phyloP scores from a whole-genome alignment of 805 yeast species.

The Saccharomycopsis fermentans region DNA sequence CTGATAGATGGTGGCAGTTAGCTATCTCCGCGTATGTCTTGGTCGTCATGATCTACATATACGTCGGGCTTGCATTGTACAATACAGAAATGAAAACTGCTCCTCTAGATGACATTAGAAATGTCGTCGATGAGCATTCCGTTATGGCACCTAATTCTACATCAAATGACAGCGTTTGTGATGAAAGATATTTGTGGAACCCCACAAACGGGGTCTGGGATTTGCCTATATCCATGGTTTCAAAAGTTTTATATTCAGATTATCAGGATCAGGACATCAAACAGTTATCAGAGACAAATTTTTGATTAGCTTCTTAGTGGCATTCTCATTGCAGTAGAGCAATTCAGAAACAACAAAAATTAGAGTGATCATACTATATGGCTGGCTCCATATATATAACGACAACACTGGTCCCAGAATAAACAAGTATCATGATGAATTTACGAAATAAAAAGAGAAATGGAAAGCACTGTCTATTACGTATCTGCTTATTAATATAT shows the following conservation, averaged over 20 bases:
- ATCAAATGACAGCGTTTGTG: slow-evolving; percentile 9
- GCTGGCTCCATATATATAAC: no score
- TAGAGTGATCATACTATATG: no score
- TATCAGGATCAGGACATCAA: slow-evolving; percentile 7
- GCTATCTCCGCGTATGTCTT: slow-evolving; percentile 65
- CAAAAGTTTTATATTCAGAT: slow-evolving; percentile 44
- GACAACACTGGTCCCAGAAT: no score
- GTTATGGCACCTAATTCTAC: slow-evolving; percentile 28
- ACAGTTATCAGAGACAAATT: background rate
- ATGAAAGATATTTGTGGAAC: slow-evolving; percentile 34
- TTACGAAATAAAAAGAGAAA: no score
- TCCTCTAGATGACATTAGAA: slow-evolving; percentile 45
- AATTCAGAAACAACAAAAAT: no score
- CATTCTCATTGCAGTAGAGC: no score
- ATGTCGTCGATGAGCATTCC: slow-evolving; percentile 61
- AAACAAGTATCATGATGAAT: no score
- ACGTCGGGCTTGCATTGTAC: slow-evolving; percentile 60
- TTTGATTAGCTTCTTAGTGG: no score
- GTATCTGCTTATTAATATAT: background rate
- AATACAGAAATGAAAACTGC: slow-evolving; percentile 68
- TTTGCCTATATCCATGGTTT: slow-evolving; percentile 62
- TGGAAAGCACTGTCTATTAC: background rate
- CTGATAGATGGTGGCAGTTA: slow-evolving; percentile 87
- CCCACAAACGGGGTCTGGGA: slow-evolving; percentile 85
- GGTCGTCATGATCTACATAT: slow-evolving; percentile 61